A percentile compares a stretch with the other conserved stretches of the same genome.
Conservation (phyloP, 2,329 filamentous ascomycete genomes). For the Exophiala mesophila region DNA sequence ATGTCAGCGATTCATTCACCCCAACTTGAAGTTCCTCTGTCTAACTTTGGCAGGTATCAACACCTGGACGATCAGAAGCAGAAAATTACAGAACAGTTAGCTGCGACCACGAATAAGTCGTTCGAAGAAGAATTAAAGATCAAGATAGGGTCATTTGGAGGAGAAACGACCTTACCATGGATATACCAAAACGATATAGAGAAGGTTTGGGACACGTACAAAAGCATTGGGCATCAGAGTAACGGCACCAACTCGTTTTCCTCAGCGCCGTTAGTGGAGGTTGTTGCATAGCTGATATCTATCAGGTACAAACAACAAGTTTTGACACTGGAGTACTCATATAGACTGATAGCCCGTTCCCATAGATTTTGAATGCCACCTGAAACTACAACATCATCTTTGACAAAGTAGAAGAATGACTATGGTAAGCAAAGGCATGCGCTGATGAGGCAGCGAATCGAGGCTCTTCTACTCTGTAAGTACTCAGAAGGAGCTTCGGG, state of each 20-base stretch:
- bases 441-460: too few relatives aligned
- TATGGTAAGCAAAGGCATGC: too few relatives aligned
- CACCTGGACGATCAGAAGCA: conserved; percentile 29
- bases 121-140: conserved; percentile 31
- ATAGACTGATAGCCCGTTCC: too few relatives aligned
- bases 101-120: conserved; percentile 22
- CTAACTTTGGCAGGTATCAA: conserved; percentile 27
- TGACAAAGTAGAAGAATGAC: too few relatives aligned
- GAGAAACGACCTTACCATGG: conserved; percentile 34
- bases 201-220: conserved; percentile 32
- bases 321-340: too few relatives aligned
- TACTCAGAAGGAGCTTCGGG: too few relatives aligned
- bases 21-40: background rate
- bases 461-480: too few relatives aligned
- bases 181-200: conserved; percentile 42
- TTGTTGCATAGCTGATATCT: background rate
- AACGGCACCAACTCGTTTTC: background rate
- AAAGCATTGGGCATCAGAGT: conserved; percentile 6
- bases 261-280: background rate
- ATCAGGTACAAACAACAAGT: too few relatives aligned
- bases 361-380: too few relatives aligned
- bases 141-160: conserved; percentile 32
- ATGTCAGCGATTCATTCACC: conserved; percentile 30
- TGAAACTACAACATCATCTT: too few relatives aligned
- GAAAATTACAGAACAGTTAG: conserved; percentile 19